Conservation (phyloP, 2,329 filamentous ascomycete genomes). For the Fusarium sp. region DNA sequence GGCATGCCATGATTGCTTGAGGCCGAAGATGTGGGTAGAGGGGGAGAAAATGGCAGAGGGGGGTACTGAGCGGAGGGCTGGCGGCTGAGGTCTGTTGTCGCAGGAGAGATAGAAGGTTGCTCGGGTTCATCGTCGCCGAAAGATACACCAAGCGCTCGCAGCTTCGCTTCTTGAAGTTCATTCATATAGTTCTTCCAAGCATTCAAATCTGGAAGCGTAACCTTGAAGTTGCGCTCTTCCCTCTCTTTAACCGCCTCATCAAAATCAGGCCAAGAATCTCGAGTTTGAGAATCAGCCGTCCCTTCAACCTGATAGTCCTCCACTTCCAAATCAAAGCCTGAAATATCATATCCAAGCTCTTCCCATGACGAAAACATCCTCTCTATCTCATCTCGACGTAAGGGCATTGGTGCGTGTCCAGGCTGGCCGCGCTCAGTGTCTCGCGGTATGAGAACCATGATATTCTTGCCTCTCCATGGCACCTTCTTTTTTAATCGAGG, state of each 20-base stretch:
- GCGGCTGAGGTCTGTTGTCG: constrained; percentile 70
- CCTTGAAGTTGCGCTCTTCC: constrained; percentile 64
- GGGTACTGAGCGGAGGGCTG: constrained; percentile 81
- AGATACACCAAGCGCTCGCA: constrained; percentile 90
- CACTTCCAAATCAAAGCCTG: constrained; percentile 75
- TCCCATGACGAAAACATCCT: constrained; percentile 75
- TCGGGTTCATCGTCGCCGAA: constrained; percentile 79
- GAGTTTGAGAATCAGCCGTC: constrained; percentile 70
- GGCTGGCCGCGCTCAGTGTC: constrained; percentile 74
- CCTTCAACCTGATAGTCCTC: constrained; percentile 55
- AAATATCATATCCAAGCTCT: constrained; percentile 75
- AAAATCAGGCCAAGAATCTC: constrained; percentile 74
- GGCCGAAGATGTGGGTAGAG: constrained; percentile 82
- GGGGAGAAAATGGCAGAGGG: constrained; percentile 83
- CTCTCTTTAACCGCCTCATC: constrained; percentile 70
- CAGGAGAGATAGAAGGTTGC: constrained; percentile 74
- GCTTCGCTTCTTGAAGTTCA: constrained; percentile 88
- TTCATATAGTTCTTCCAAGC: constrained; percentile 82
- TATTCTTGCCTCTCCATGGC: constrained; percentile 80
- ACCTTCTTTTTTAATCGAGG: constrained; percentile 78
- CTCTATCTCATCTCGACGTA: constrained; percentile 67
- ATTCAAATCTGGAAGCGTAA: constrained; percentile 78
- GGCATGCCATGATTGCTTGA: constrained; percentile 73
- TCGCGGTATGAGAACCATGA: constrained; percentile 75
- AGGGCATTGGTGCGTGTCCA: constrained; percentile 65